A percentile compares a stretch with the other conserved stretches of the same genome.
Evolutionary conservation across 1,284 basidiomycete species (phyloP).

Genomic region (Pyrrhoderma noxium): DNA sequence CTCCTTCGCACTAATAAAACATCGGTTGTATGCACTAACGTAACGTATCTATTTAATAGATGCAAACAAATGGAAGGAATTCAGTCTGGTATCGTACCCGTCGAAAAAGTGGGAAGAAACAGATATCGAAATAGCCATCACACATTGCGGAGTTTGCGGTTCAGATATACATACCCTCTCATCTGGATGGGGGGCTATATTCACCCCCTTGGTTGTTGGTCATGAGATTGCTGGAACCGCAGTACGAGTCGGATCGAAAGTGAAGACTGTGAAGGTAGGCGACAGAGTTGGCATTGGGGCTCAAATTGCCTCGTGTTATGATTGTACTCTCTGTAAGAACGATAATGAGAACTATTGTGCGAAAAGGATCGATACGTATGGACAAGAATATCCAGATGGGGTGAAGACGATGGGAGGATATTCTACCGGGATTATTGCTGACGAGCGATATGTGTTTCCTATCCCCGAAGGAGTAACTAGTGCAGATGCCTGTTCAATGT

Average conservation of each 20-base stretch:
- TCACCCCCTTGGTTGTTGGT: slow-evolving; percentile 37
- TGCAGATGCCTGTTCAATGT: slow-evolving; percentile 44
- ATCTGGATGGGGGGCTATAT: slow-evolving; percentile 41
- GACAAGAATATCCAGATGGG: slow-evolving; percentile 47
- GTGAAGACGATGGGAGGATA: slow-evolving; percentile 54
- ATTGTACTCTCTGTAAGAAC: slow-evolving; percentile 46
- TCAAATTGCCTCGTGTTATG: slow-evolving; percentile 44
- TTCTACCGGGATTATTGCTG: slow-evolving; percentile 56
- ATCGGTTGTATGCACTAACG: background rate
- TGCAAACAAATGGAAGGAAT: slow-evolving; percentile 15
- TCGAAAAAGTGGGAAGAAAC: slow-evolving; percentile 28
- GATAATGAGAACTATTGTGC: slow-evolving; percentile 50
- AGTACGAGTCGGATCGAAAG: slow-evolving; percentile 44
- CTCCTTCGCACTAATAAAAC: background rate
- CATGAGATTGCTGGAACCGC: slow-evolving; percentile 63
- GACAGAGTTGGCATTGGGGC: slow-evolving; percentile 62
- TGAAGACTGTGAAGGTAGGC: slow-evolving; percentile 51
- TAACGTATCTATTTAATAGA: slow-evolving; percentile 5
- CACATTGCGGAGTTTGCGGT: slow-evolving; percentile 38
- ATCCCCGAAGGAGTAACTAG: slow-evolving; percentile 54
- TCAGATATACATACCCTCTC: slow-evolving; percentile 49
- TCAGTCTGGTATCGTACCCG: slow-evolving; percentile 14
- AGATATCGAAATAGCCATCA: slow-evolving; percentile 33
- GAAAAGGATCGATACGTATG: slow-evolving; percentile 28
- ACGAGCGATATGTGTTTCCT: slow-evolving; percentile 63